These are phyloP conservation scores for Trichoderma atrobrunneum DNA, from an alignment of 2,329 filamentous ascomycete species.

Conservation along the genomic window DNA sequence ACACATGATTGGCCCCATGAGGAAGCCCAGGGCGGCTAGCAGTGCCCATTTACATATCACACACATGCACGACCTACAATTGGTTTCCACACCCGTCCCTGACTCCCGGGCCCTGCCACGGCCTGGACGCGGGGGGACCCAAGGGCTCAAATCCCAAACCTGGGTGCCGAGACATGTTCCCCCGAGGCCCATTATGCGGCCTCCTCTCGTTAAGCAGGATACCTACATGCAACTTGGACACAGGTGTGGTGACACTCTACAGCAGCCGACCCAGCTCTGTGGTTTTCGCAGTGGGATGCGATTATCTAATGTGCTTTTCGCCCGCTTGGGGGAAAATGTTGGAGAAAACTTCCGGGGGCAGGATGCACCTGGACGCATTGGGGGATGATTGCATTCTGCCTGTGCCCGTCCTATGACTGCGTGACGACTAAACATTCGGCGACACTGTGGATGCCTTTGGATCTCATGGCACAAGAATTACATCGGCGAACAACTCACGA, in stretches of 20 bases:
- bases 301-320: not conserved
- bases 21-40: conserved; percentile 11
- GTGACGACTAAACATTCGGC: not conserved
- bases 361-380: not conserved
- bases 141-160: conserved; percentile 17
- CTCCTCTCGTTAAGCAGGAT: conserved; percentile 15
- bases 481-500: not conserved
- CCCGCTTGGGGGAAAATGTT: not conserved
- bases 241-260: not conserved
- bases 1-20: conserved; percentile 8
- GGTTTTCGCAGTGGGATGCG: not conserved
- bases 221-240: not conserved
- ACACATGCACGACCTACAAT: conserved; percentile 18
- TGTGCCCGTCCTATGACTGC: not conserved
- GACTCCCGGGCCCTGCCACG: conserved; percentile 17
- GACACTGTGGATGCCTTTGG: not conserved
- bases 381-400: not conserved
- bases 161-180: conserved; percentile 14
- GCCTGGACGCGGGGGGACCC: conserved; percentile 10
- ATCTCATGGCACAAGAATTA: not conserved
- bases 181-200: conserved; percentile 20
- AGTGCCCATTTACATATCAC: conserved; percentile 15
- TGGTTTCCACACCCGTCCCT: conserved; percentile 20
- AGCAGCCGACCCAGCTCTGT: not conserved
- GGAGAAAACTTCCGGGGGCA: not conserved